Percentiles rank a stretch among this genome's conserved stretches.
phyloP scores from a whole-genome alignment of 1,284 basidiomycete species.

The Hortiboletus rubellus region DNA sequence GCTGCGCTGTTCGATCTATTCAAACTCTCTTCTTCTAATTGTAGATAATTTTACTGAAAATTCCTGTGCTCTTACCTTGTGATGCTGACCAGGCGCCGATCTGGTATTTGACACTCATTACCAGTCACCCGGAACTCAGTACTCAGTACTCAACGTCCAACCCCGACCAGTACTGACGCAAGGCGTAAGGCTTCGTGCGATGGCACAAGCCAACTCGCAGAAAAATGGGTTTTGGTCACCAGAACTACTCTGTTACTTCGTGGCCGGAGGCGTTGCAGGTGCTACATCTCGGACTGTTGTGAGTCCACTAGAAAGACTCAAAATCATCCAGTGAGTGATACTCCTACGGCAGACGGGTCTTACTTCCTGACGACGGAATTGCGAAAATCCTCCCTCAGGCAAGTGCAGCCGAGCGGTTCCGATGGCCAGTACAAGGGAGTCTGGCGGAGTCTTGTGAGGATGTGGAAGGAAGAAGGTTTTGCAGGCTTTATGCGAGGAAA shows the following conservation, averaged over 20 bases:
- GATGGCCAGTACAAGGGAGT: constrained; percentile 78
- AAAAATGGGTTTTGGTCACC: constrained; percentile 36
- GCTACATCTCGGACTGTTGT: constrained; percentile 90
- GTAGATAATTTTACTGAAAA: constrained; percentile 7
- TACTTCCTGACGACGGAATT: constrained; percentile 1
- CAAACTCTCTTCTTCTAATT: background rate
- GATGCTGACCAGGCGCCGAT: background rate
- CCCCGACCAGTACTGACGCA: constrained; percentile 8
- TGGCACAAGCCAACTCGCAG: constrained; percentile 23
- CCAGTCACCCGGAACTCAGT: too few species aligned
- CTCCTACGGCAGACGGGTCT: background rate
- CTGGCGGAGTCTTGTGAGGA: constrained; percentile 77
- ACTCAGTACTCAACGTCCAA: constrained; percentile 1
- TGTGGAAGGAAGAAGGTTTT: constrained; percentile 94
- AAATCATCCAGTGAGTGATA: constrained; percentile 86
- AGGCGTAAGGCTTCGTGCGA: constrained; percentile 13
- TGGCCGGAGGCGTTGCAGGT: constrained; percentile 81
- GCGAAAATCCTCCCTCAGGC: constrained; percentile 45
- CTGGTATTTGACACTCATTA: background rate
- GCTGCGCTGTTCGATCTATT: background rate
- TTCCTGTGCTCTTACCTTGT: constrained; percentile 20
- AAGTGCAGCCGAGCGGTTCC: constrained; percentile 70
- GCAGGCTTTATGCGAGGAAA: constrained; percentile 90
- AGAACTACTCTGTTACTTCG: constrained; percentile 43
- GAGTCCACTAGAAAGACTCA: constrained; percentile 86